Evolutionary conservation across 192 early-diverging fungal genomes (phyloP), one percentile per base, ranked within the genome.

Genomic region (Coemansia sp.): DNA sequence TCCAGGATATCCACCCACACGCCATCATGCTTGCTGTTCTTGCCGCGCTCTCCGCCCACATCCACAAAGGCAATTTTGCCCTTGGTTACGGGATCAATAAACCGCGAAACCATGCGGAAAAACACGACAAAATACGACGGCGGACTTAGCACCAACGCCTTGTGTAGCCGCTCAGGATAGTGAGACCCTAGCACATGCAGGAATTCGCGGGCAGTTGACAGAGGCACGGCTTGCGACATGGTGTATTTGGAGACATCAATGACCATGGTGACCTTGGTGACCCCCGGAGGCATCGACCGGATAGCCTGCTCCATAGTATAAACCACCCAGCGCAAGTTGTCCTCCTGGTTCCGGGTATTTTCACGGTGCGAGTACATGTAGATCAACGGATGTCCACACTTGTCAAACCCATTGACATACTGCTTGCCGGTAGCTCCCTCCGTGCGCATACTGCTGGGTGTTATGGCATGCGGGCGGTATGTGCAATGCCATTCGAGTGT

Each of bases 61-160:
- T 90, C 72, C 1, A 89, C 85, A 72, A 96, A 91, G 18, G 90
- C 83, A 46, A 96, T 86, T 64, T 96, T 97, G 6, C 63, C 58
- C 44, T 84, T 84, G 16, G 94, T 97, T 20, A 97, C 84, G 5
- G 90, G 90, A 66, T 97, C 92, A 35, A 97, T 84, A 61, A 94
- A 94, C 9, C 91, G 91, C 14, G 86, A 80, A n/a, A 96, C 78
- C 37, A 92, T 37, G 57, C 85, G 89, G 59, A 88, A 92, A 43
- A 92, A 88, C 41, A 85, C 80, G 64, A 83, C 86, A 61, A 96
- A 88, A 60, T 91, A 88, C 81, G 87, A 88, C 23, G 88, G 89
- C 28, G 91, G 89, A 61, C 89, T 83, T 21, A 91, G 65, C 30
- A 93, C 77, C 53, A 85, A 82, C 2, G 80, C 81, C 39, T 77